phyloP scores from a whole-genome alignment of 768 basidiomycete species.

The Coprinopsis strossmayeri region DNA sequence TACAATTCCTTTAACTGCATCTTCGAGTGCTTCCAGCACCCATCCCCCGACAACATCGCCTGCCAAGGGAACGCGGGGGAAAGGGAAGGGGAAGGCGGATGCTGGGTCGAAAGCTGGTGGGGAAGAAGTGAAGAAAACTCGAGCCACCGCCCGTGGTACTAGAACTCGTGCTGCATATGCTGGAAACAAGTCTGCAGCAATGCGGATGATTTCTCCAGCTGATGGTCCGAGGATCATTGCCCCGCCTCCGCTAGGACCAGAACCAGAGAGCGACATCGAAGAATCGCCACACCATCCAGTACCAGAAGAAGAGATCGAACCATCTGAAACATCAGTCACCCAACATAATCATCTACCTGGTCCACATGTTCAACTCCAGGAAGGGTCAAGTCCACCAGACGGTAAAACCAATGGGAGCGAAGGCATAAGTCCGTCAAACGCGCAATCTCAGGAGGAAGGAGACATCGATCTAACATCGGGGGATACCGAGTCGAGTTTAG shows the following conservation, averaged over 20 bases:
- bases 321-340: no score
- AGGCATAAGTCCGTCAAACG: no score
- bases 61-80: neutral
- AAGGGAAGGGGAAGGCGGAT: neutral
- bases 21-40: neutral
- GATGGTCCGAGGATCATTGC: conserved; percentile 6
- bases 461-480: no score
- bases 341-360: no score
- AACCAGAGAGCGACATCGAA: neutral
- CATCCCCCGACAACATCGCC: neutral
- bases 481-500: no score
- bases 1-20: neutral
- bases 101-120: neutral
- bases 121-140: neutral
- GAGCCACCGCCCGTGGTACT: neutral
- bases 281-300: neutral
- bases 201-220: neutral
- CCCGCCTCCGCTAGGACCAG: no score
- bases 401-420: no score
- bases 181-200: neutral
- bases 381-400: no score
- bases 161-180: neutral
- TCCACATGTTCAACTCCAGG: no score
- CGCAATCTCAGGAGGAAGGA: no score
- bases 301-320: no score